A percentile compares a stretch with the other conserved stretches of the same genome.
Conservation (phyloP, 306 rosid species). For the Fragaria nilgerrensis region DNA sequence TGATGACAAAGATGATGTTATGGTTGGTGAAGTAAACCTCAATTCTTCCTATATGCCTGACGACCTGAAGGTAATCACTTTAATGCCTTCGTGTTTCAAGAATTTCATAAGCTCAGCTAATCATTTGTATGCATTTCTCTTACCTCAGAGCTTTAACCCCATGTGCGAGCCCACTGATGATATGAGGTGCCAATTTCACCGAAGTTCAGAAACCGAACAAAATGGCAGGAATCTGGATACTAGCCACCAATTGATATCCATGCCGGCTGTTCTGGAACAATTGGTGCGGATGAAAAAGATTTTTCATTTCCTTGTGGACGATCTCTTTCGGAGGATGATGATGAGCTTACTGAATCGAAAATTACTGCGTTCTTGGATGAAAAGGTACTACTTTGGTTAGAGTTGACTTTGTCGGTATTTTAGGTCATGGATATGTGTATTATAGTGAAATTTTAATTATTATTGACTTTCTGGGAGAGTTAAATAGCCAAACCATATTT, state of each 20-base stretch:
- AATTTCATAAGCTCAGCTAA: constrained; percentile 23
- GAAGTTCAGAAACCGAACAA: constrained; percentile 48
- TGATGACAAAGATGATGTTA: constrained; percentile 61
- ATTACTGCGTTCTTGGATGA: constrained; percentile 88
- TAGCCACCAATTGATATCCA: constrained; percentile 39
- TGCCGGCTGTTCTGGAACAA: constrained; percentile 38
- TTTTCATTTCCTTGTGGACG: constrained; percentile 69
- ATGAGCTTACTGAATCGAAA: constrained; percentile 91
- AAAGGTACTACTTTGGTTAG: constrained; percentile 58
- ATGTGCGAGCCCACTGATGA: constrained; percentile 86
- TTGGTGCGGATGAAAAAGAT: constrained; percentile 44
- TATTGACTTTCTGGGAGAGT: not conserved
- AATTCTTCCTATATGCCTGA: constrained; percentile 46
- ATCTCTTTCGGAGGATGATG: constrained; percentile 83
- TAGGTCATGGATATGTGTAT: not conserved
- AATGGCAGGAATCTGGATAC: constrained; percentile 33
- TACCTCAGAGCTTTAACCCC: constrained; percentile 81
- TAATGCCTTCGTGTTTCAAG: constrained; percentile 9
- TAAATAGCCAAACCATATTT: not conserved
- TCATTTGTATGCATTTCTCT: not conserved
- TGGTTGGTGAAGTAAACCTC: constrained; percentile 38
- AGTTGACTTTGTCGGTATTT: not conserved
- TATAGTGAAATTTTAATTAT: not conserved
- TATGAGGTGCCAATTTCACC: constrained; percentile 63
- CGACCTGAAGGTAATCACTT: constrained; percentile 56